A percentile compares a stretch with the other conserved stretches of the same genome.
phyloP scores from a whole-genome alignment of 2,329 filamentous ascomycete species.

The Fusarium sp. region DNA sequence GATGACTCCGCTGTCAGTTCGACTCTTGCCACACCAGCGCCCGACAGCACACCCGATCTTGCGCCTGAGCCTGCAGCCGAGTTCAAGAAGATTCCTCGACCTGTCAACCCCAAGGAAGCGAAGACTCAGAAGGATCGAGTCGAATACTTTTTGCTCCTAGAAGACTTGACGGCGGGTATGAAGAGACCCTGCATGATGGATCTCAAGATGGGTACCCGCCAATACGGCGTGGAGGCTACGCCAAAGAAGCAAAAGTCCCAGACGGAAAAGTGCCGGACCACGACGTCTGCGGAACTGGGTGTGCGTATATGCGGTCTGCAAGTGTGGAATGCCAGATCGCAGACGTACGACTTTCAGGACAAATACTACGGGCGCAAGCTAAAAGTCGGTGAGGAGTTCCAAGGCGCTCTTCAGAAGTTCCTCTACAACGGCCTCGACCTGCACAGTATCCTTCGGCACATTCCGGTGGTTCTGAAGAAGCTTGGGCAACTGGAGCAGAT shows the following conservation, averaged over 20 bases:
- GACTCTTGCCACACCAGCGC: constrained; percentile 54
- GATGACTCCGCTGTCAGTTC: constrained; percentile 48
- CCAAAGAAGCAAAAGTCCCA: constrained; percentile 95
- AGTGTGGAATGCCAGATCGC: constrained; percentile 88
- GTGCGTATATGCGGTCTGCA: constrained; percentile 96
- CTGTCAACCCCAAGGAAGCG: constrained; percentile 82
- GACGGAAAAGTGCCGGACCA: constrained; percentile 89
- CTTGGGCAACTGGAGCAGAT: constrained; percentile 86
- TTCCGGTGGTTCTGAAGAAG: constrained; percentile 88
- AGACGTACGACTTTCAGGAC: constrained; percentile 94
- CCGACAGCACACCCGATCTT: constrained; percentile 33
- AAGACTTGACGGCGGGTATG: constrained; percentile 97
- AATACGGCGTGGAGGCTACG: constrained; percentile 92
- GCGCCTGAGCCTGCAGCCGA: neutral
- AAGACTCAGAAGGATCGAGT: constrained; percentile 76
- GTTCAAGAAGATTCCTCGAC: constrained; percentile 63
- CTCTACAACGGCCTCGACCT: constrained; percentile 90
- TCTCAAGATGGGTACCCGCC: constrained; percentile 97
- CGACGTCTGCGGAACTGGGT: constrained; percentile 90
- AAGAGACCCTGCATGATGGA: constrained; percentile 96
- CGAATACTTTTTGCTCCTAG: constrained; percentile 91
- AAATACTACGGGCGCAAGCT: constrained; percentile 95
- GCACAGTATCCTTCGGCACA: constrained; percentile 84
- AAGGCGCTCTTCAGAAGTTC: constrained; percentile 87
- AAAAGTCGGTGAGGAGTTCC: constrained; percentile 89